These are phyloP conservation scores for Nigrospora osmanthi DNA, from an alignment of 2,329 filamentous ascomycete genomes.

Conservation along the genomic window DNA sequence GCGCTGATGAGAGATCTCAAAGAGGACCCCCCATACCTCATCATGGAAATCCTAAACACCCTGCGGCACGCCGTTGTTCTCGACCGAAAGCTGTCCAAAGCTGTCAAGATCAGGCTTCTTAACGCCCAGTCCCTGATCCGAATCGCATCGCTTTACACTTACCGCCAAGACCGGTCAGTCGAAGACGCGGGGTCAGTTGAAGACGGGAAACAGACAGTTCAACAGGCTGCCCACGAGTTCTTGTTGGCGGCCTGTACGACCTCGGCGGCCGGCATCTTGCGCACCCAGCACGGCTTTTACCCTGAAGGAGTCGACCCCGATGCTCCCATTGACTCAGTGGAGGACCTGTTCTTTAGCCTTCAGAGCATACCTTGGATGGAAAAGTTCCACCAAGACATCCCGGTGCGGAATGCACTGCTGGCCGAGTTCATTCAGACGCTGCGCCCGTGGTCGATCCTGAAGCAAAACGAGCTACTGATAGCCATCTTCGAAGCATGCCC, in stretches of 20 bases:
- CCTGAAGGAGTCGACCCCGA: conserved; percentile 59
- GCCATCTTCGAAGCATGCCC: conserved; percentile 75
- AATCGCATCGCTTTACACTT: conserved; percentile 64
- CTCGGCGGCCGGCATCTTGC: conserved; percentile 63
- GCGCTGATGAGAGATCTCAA: conserved; percentile 69
- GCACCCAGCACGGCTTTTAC: conserved; percentile 77
- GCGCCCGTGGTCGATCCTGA: conserved; percentile 72
- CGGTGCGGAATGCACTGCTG: conserved; percentile 72
- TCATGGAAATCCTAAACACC: conserved; percentile 65
- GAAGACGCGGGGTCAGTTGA: conserved; percentile 28
- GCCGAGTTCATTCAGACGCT: conserved; percentile 73
- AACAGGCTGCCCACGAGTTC: conserved; percentile 66
- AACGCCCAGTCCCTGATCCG: conserved; percentile 66
- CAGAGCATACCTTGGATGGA: conserved; percentile 65
- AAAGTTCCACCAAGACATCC: conserved; percentile 56
- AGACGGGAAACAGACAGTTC: conserved; percentile 37
- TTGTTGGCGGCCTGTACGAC: conserved; percentile 69
- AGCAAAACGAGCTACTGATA: conserved; percentile 75
- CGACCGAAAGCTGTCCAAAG: conserved; percentile 65
- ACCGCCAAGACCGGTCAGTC: conserved; percentile 37
- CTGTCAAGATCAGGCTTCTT: conserved; percentile 68
- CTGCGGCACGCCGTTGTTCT: conserved; percentile 65
- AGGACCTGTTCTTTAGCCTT: conserved; percentile 52
- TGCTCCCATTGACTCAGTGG: conserved; percentile 25
- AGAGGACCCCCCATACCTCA: conserved; percentile 67